A percentile compares a stretch with the other conserved stretches of the same genome.
These are phyloP conservation scores for Tetrahymena thermophila DNA, from an alignment of 73 alveolate genomes.

Conservation along the genomic window DNA sequence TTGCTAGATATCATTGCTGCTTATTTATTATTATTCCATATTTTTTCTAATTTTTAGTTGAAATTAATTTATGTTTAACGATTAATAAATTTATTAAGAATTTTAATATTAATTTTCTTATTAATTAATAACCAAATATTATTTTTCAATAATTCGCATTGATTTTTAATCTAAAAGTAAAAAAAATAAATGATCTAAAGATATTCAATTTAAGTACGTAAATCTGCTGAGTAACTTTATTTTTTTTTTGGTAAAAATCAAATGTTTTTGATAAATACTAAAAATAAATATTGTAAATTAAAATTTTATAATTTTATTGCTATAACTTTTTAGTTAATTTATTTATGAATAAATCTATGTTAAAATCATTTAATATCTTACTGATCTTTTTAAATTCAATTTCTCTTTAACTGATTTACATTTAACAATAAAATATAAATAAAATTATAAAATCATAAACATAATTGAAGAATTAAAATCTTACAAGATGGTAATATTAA, in stretches of 20 bases:
- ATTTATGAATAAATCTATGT: too few species aligned
- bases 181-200: background rate
- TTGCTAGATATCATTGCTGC: background rate
- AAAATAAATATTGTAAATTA: too few species aligned
- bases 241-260: background rate
- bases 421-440: too few species aligned
- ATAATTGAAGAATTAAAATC: too few species aligned
- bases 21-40: background rate
- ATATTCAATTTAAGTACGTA: background rate
- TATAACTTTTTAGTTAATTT: too few species aligned
- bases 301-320: too few species aligned
- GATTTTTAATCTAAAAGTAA: too few species aligned
- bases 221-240: background rate
- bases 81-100: background rate
- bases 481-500: too few species aligned
- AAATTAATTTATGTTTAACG: background rate
- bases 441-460: too few species aligned
- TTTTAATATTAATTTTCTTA: background rate
- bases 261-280: background rate
- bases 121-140: background rate
- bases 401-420: too few species aligned
- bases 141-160: background rate
- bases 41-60: background rate
- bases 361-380: too few species aligned
- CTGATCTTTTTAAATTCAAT: too few species aligned